Percentiles rank a stretch among this genome's conserved stretches.
phyloP scores from a whole-genome alignment of 345 rosid species.

The Citrus unshiu region DNA sequence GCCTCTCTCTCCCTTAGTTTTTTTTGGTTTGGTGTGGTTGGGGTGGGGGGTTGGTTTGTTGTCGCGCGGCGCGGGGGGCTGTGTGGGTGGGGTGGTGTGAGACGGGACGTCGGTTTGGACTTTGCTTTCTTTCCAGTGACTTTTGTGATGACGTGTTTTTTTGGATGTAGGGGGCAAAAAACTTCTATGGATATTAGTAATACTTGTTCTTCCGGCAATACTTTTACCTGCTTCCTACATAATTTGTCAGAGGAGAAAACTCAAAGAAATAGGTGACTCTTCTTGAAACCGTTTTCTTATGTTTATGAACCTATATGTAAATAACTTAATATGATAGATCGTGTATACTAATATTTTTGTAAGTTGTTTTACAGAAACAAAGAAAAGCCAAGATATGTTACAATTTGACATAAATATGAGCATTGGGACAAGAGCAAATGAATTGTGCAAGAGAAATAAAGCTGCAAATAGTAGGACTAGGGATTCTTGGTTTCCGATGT shows the following conservation, averaged over 20 bases:
- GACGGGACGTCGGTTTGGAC: too few relatives aligned
- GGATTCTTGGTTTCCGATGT: constrained; percentile 15
- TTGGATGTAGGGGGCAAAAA: neutral
- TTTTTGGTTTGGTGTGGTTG: too few relatives aligned
- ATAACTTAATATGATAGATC: too few relatives aligned
- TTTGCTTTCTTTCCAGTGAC: neutral
- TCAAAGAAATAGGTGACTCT: constrained; percentile 1
- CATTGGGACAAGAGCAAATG: neutral
- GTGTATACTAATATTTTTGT: too few relatives aligned
- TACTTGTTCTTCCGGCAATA: neutral
- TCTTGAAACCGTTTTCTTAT: neutral
- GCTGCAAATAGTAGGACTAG: neutral
- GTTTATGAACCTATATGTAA: too few relatives aligned
- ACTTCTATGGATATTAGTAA: neutral
- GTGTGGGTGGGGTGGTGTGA: too few relatives aligned
- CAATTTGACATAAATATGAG: constrained; percentile 15
- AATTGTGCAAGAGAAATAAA: neutral
- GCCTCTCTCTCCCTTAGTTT: too few relatives aligned
- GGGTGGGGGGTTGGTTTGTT: too few relatives aligned
- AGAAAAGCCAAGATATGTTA: constrained; percentile 11
- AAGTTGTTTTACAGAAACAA: neutral
- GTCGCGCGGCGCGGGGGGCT: too few relatives aligned
- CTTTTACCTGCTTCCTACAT: neutral
- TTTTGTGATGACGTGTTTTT: neutral
- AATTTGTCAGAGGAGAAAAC: neutral